Evolutionary conservation across 2,329 filamentous ascomycete genomes (phyloP).

Genomic region (Monosporascus sp.): DNA sequence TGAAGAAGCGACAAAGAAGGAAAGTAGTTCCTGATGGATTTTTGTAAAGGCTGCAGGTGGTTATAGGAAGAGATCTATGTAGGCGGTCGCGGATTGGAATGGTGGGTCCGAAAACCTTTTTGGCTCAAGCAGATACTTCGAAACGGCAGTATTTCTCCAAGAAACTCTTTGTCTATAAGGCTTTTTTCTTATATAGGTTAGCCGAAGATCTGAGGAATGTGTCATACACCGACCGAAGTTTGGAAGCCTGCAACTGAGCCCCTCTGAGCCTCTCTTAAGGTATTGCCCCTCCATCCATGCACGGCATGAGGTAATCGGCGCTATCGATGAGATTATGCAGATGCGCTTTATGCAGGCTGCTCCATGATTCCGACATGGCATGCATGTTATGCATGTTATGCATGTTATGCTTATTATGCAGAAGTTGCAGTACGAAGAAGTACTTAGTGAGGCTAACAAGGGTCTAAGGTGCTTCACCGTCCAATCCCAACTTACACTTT

Average conservation of each 20-base stretch:
- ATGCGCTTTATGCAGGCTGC: not conserved
- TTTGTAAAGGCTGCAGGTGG: not conserved
- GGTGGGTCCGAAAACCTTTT: no score
- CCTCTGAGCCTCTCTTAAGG: no score
- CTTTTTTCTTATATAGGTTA: no score
- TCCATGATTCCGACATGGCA: not conserved
- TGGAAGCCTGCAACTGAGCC: no score
- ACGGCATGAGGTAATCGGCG: not conserved
- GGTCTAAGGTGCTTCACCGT: not conserved
- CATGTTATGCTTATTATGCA: not conserved
- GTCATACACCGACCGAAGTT: no score
- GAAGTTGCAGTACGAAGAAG: no score
- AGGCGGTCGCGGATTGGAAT: no score
- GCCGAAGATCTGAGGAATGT: no score
- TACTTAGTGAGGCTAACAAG: not conserved
- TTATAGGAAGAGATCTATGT: no score
- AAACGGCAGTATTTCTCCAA: not conserved
- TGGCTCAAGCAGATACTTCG: not conserved
- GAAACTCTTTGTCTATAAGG: no score
- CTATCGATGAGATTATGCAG: not conserved
- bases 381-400: not conserved
- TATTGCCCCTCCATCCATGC: no score
- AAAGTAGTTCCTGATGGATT: no score
- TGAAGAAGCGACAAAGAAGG: not conserved
- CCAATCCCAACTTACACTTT: not conserved